phyloP scores from a whole-genome alignment of 2,329 filamentous ascomycete genomes.

The Canariomyces notabilis region DNA sequence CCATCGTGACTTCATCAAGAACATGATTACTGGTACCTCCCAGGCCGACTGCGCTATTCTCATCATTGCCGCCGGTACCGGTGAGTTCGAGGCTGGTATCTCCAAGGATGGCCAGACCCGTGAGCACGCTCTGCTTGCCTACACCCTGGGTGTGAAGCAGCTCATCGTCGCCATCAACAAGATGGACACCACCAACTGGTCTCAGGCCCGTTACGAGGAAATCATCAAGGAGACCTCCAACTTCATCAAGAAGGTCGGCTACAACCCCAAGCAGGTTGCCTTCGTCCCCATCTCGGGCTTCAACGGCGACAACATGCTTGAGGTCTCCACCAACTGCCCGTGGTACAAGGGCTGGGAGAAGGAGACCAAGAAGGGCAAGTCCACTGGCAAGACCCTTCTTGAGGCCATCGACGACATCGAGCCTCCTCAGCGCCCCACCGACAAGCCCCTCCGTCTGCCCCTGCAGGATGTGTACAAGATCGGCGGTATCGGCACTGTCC shows the following conservation, averaged over 20 bases:
- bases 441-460: constrained; percentile 99
- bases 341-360: constrained; percentile 99
- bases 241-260: constrained; percentile 99
- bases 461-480: constrained; percentile 99
- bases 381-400: constrained; percentile 92
- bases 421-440: constrained; percentile 83
- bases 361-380: constrained; percentile 87
- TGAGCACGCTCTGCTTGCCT: constrained; percentile 99
- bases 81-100: constrained; percentile 99
- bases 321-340: constrained; percentile 83
- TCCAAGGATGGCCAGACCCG: constrained; percentile 99
- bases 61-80: constrained; percentile 99
- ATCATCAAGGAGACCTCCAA: constrained; percentile 99
- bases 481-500: constrained; percentile 99
- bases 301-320: constrained; percentile 99
- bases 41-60: constrained; percentile 99
- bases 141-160: constrained; percentile 99
- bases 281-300: constrained; percentile 99
- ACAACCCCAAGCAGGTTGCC: constrained; percentile 97
- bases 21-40: constrained; percentile 99
- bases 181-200: constrained; percentile 99
- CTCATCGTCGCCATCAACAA: constrained; percentile 99
- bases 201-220: constrained; percentile 91
- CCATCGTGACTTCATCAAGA: constrained; percentile 99
- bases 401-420: constrained; percentile 98